Evolutionary conservation across 1,139 yeast species (phyloP), one percentile per base, ranked within the genome.

Genomic region (Hyphopichia khmerensis): DNA sequence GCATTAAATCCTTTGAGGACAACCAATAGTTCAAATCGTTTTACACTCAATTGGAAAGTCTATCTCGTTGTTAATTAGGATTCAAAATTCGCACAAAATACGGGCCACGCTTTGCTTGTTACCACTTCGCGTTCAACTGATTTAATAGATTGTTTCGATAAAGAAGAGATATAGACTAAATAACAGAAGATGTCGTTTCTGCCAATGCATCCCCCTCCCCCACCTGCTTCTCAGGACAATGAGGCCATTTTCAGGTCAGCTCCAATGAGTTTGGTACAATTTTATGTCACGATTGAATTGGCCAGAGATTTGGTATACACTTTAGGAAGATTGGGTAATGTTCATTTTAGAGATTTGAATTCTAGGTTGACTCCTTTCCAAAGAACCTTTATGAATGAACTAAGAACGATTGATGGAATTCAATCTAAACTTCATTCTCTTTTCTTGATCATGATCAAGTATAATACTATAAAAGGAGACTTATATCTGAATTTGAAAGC

Each of bases 281-380:
- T 93, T 60, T 93, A 87, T 64, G 82, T 93, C 41, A 89, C 98
- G n/a, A 80, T 84, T 29, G 99, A 93, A 62, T 80, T 89, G 46
- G 87, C 96, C 7, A 75, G 98, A 48, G 96, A 90, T 48, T 83
- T 89, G 46, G 95, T 90, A 13, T 83, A 86, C 41, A 79, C 84
- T 3, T 68, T 93, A 34, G 99, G 99, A 8, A 81, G 82, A 48
- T 68, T 85, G 45, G 96, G 96, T 1, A 72, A 79, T 42, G 86
- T 93, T 24, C 98, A 95, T 59, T 90, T 95, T 64, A 77, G 96
- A 46, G 98, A 93, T 64, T 74, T 93, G 64, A 93, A 93, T 64
- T 72, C 84, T 39, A 80, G 79, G 53, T 79, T 87, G 42, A 84
- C 86, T 45, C 75, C 90, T 3, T 95, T 93, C 65, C 97, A 91